These are phyloP conservation scores for Nitzschia putrida DNA, from an alignment of 108 stramenopile genomes.

Conservation along the genomic window DNA sequence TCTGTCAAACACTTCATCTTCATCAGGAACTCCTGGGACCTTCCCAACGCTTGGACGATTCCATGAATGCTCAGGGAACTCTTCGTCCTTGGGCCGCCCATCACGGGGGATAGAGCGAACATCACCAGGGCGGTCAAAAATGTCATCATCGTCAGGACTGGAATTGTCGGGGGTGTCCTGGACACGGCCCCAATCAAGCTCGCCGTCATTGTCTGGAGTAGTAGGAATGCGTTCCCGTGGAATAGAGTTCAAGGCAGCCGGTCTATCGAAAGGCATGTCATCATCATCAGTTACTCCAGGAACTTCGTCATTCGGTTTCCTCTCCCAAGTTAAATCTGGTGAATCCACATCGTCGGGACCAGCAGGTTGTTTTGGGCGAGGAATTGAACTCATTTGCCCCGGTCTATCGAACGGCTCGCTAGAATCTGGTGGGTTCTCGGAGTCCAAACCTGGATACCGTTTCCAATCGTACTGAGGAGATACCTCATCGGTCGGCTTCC, in stretches of 20 bases:
- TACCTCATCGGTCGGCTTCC: conserved; percentile 11
- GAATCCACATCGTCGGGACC: conserved; percentile 8
- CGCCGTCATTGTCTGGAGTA: not conserved
- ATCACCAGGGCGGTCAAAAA: conserved; percentile 24
- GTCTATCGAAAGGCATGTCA: conserved; percentile 25
- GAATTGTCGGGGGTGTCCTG: not conserved
- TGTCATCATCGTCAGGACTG: conserved; percentile 7
- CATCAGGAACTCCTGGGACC: conserved; percentile 29
- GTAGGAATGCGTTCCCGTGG: conserved; percentile 11
- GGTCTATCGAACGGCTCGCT: conserved; percentile 25
- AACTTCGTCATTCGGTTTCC: not conserved
- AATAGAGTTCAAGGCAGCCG: conserved; percentile 4
- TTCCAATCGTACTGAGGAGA: conserved; percentile 23
- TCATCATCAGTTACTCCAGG: conserved; percentile 15
- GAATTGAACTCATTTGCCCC: conserved; percentile 4
- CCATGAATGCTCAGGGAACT: conserved; percentile 8
- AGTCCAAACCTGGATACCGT: not conserved
- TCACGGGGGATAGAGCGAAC: conserved; percentile 21
- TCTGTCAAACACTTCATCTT: conserved; percentile 22
- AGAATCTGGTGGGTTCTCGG: conserved; percentile 5
- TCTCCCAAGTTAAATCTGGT: not conserved
- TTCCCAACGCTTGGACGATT: not conserved
- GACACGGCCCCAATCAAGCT: conserved; percentile 13
- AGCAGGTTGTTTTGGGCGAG: conserved; percentile 1
- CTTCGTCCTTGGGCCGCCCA: conserved; percentile 9